Base-by-base conservation (phyloP, 2,329 filamentous ascomycete species). In the Xylariomycetidae sp. region DNA sequence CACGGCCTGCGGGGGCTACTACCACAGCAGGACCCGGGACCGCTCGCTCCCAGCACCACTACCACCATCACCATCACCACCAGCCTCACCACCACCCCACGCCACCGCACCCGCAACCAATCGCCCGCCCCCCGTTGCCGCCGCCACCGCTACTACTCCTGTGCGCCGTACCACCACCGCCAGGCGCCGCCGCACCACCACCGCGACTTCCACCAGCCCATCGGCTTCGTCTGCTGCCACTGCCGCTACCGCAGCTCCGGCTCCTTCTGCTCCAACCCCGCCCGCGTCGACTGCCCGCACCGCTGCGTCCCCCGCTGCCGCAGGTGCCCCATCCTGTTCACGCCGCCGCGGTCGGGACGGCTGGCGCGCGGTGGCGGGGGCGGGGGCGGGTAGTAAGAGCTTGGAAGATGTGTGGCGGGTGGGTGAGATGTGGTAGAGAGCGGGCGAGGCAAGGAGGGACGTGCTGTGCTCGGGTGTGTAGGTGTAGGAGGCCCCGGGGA, bases 211-310 rank as follows among this genome's bases (percentile, higher is more conserved):
- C 50, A 52, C 34, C 50, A 53, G 27, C 50, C 50, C 16, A 52
- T 50, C 16, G 50, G 50, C 27, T 52, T 53, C 36, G 43, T 46
- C 8, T 53, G 50, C 30, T 53, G 50, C 20, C 31, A 43, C 13
- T 53, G 50, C 22, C 32, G 28, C 9, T 52, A 49, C 25, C 37
- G 32, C 10, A 52, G 50, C 33, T 52, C 47, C 30, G 50, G 50
- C 6, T 43, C 32, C 19, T 37, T 36, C 28, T 53, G 48, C 38
- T 50, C 48, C 10, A 53, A 53, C 13, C 50, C 50, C 10, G 32
- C 48, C 19, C 26, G 38, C 10, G 33, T 33, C 1, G 29, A 43
- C 12, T 53, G 50, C 16, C 46, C 47, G 8, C 50, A 53, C 29
- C 47, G 36, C 20, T 28, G n/a, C 4, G 3, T 37, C 2, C 50